phyloP scores from a whole-genome alignment of 805 yeast genomes.

The Ogataea thermomethanolica region DNA sequence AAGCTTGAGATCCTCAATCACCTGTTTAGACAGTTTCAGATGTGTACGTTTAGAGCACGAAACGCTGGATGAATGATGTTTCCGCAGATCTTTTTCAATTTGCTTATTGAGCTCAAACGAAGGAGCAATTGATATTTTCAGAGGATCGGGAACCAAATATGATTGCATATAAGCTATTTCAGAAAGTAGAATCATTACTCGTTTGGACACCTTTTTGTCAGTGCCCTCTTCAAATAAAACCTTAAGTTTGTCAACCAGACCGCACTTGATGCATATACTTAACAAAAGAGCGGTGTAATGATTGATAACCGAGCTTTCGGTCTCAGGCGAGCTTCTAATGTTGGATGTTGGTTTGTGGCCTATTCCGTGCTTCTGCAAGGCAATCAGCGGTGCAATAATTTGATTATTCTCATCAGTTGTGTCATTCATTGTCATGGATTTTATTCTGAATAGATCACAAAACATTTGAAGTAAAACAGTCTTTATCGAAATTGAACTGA shows the following conservation, averaged over 20 bases:
- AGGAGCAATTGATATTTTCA: conserved; percentile 28
- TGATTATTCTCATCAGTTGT: conserved; percentile 13
- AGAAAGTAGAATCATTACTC: conserved; percentile 61
- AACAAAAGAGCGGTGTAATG: conserved; percentile 68
- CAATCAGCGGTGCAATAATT: conserved; percentile 13
- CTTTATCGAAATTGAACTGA: conserved; percentile 53
- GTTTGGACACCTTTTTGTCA: conserved; percentile 46
- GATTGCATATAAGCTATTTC: conserved; percentile 57
- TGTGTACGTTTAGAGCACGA: conserved; percentile 13
- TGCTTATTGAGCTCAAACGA: conserved; percentile 26
- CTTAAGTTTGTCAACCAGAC: conserved; percentile 47
- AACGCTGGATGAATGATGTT: conserved; percentile 18
- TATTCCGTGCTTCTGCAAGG: not conserved
- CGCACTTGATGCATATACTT: conserved; percentile 51
- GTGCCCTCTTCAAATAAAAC: conserved; percentile 34
- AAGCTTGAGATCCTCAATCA: conserved; percentile 25
- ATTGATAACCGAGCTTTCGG: conserved; percentile 44
- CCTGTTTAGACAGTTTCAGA: conserved; percentile 14
- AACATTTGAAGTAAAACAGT: conserved; percentile 68
- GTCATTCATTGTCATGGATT: conserved; percentile 50
- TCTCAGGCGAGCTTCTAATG: conserved; percentile 32
- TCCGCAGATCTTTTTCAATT: conserved; percentile 29
- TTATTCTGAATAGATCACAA: conserved; percentile 61
- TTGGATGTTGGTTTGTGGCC: conserved; percentile 8
- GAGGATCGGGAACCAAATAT: conserved; percentile 49